Evolutionary conservation across 176 grass and related monocot species (phyloP), one percentile per base, ranked within the genome.

Genomic region (Chloris gayana): DNA sequence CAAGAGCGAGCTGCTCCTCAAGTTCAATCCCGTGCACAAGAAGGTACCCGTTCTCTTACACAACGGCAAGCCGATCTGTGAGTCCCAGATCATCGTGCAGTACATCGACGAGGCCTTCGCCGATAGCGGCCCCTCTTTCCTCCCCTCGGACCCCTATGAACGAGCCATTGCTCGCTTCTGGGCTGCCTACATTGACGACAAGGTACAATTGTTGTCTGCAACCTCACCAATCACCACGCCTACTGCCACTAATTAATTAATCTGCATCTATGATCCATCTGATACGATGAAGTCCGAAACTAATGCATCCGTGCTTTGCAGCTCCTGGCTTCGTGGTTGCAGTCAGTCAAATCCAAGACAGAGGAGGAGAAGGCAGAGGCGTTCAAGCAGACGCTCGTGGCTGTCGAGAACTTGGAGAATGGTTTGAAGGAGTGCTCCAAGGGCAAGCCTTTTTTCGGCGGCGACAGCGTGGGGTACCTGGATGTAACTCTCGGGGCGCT

Each of bases 11-110:
- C 57, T 79, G 17, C 58, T 91, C 12, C 64, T 91, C 12, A 19
- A 12, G 9, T 85, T 51, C 79, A 96, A 92, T 76, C 87, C 90
- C 0, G 75, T 96, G 47, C 57, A 92, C 87, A 90, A 90, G 69
- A 81, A 83, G 42, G 81, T 95, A 0, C 93, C 93, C 9, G 89
- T 92, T 65, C 78, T 95, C 56, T 75, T 95, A 83, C 93, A 95
- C 85, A 58, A 56, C 32, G 82, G 82, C 60, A 85, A 37, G 57
- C 74, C 85, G 13, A 11, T 92, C 65, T 31, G 30, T 9, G 90
- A 92, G 80, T 96, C 90, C 1, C 67, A 65, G 64, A 22, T 92
- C 65, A 90, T 96, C 51, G 7, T 96, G 0, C 57, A 92, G 87
- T 96, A 96, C 70, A 42, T 96, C 39, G 90, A 96, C 9, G 93